Conservation (phyloP, 1,284 basidiomycete genomes). For the Cryptococcus sp. region DNA sequence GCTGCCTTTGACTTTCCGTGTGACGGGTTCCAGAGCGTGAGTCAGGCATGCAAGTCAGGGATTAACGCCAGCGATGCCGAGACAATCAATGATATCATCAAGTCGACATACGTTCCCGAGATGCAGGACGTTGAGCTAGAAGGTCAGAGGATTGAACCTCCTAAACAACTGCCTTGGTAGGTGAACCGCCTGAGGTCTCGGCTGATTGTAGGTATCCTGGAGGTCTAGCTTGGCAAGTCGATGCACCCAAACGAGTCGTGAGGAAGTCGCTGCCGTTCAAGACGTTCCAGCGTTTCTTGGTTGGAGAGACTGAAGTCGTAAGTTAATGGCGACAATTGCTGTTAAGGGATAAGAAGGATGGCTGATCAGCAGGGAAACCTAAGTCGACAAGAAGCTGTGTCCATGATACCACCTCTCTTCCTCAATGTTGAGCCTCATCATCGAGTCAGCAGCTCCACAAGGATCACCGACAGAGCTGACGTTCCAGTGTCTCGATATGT, state of each 20-base stretch:
- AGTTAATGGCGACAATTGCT: constrained; percentile 31
- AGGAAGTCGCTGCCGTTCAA: constrained; percentile 92
- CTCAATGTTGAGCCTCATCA: constrained; percentile 92
- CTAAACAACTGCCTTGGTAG: constrained; percentile 77
- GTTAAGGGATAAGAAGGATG: neutral
- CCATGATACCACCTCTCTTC: constrained; percentile 95
- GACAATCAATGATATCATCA: constrained; percentile 68
- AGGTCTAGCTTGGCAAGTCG: constrained; percentile 91
- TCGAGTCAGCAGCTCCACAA: constrained; percentile 52
- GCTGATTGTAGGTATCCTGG: constrained; percentile 72
- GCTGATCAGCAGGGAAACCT: constrained; percentile 70
- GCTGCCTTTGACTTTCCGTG: constrained; percentile 90
- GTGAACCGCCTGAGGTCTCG: constrained; percentile 17
- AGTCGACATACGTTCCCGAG: constrained; percentile 70
- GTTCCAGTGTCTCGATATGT: constrained; percentile 87
- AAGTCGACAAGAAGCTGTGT: constrained; percentile 94
- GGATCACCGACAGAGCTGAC: constrained; percentile 1
- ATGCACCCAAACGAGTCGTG: constrained; percentile 83
- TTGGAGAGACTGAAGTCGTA: constrained; percentile 96
- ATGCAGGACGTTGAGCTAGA: constrained; percentile 74
- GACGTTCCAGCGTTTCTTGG: constrained; percentile 92
- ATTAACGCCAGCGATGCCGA: constrained; percentile 58
- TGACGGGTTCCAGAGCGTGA: constrained; percentile 81
- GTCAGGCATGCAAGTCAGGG: constrained; percentile 22
- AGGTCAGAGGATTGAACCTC: constrained; percentile 61